These are phyloP conservation scores for Paraphoma sp. DNA, from an alignment of 2,329 filamentous ascomycete species.

Conservation along the genomic window DNA sequence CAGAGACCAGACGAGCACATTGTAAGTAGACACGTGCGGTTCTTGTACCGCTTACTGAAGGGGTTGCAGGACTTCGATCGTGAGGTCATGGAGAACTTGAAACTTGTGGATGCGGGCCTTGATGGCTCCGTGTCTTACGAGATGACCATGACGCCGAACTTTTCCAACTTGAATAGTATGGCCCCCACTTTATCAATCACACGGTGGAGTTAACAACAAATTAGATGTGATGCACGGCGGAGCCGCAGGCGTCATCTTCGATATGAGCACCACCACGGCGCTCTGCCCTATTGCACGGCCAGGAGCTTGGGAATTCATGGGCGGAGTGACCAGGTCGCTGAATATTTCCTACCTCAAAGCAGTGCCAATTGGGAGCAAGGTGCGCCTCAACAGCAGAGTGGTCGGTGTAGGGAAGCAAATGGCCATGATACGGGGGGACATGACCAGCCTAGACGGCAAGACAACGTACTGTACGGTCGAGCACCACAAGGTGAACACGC, in stretches of 20 bases:
- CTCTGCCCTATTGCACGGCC: slow-evolving; percentile 57
- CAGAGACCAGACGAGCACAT: slow-evolving; percentile 40
- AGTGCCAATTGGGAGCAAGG: slow-evolving; percentile 54
- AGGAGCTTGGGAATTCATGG: slow-evolving; percentile 61
- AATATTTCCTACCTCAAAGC: slow-evolving; percentile 61
- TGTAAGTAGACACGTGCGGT: slow-evolving; percentile 21
- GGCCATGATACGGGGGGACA: slow-evolving; percentile 59
- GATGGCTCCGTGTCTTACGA: slow-evolving; percentile 46
- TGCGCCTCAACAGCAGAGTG: slow-evolving; percentile 53
- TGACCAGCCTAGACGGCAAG: slow-evolving; percentile 58
- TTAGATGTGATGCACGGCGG: slow-evolving; percentile 51
- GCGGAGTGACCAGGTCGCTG: slow-evolving; percentile 58
- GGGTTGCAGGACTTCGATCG: slow-evolving; percentile 44
- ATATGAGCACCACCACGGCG: slow-evolving; percentile 56
- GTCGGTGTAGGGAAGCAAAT: slow-evolving; percentile 58
- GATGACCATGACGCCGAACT: slow-evolving; percentile 41
- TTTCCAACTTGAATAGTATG: slow-evolving; percentile 50
- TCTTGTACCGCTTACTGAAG: not conserved
- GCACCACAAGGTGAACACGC: slow-evolving; percentile 60
- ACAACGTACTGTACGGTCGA: slow-evolving; percentile 58
- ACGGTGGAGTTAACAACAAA: slow-evolving; percentile 3
- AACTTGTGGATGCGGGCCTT: slow-evolving; percentile 44
- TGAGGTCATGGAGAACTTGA: slow-evolving; percentile 46
- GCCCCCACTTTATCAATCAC: too few species aligned
- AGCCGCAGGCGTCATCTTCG: slow-evolving; percentile 49